These are phyloP conservation scores for Thermoascus crustaceus DNA, from an alignment of 2,329 filamentous ascomycete species.

Conservation along the genomic window DNA sequence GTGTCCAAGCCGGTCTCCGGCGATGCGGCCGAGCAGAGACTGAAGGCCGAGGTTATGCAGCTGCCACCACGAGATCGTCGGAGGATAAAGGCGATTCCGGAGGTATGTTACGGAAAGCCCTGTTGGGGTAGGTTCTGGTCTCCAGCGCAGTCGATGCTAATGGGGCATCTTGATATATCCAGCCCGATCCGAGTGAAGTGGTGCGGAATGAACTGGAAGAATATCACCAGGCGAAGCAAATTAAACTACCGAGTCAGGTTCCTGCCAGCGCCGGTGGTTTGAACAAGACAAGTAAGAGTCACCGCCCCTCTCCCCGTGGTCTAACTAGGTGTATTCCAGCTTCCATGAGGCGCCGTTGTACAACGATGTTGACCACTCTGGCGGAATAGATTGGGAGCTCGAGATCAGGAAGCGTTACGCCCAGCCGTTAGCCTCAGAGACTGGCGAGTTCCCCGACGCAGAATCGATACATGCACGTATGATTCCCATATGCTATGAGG, in stretches of 20 bases:
- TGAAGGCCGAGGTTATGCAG: conserved; percentile 58
- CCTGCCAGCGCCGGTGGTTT: conserved; percentile 64
- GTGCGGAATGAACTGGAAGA: conserved; percentile 31
- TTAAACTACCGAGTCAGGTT: conserved; percentile 52
- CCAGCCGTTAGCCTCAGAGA: conserved; percentile 53
- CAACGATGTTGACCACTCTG: conserved; percentile 6
- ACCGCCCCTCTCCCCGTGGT: conserved; percentile 2
- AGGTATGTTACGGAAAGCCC: conserved; percentile 28
- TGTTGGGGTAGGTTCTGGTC: not conserved
- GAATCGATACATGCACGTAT: conserved; percentile 52
- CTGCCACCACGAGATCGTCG: conserved; percentile 52
- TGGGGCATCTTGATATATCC: conserved; percentile 2
- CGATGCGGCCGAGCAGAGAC: conserved; percentile 54
- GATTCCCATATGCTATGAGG: conserved; percentile 58
- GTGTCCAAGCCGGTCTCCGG: conserved; percentile 46
- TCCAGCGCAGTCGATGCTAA: conserved; percentile 7
- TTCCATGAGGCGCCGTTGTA: not conserved
- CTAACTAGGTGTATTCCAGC: conserved; percentile 6
- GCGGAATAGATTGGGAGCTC: conserved; percentile 49
- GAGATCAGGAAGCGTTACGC: conserved; percentile 59
- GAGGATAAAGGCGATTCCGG: conserved; percentile 47
- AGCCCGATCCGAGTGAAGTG: conserved; percentile 30
- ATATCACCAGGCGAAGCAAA: conserved; percentile 39
- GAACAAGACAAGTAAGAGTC: conserved; percentile 64
- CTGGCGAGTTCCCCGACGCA: conserved; percentile 54